Conservation (phyloP, 805 yeast species). For the Cyberlindnera misumaiensis region DNA sequence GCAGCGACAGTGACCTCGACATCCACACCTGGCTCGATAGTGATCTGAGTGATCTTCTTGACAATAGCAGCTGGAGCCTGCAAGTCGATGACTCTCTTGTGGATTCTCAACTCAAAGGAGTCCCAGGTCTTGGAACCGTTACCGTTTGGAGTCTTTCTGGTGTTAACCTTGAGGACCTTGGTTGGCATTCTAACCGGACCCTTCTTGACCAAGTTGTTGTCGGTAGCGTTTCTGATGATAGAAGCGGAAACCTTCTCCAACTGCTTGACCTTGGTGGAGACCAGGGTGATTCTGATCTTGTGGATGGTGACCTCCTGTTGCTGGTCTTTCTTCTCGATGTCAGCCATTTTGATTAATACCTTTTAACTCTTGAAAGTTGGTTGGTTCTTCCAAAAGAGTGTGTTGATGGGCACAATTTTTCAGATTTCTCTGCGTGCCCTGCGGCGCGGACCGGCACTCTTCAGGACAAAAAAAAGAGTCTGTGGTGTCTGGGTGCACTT, state of each 20-base stretch:
- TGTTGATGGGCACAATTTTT: conserved; percentile 9
- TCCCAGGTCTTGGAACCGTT: conserved; percentile 99
- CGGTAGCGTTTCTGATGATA: conserved; percentile 83
- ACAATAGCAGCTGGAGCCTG: conserved; percentile 92
- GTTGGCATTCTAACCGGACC: conserved; percentile 99
- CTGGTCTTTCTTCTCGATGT: conserved; percentile 76
- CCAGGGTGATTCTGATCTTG: conserved; percentile 98
- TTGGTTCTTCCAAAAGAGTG: conserved; percentile 6
- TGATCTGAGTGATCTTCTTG: conserved; percentile 94
- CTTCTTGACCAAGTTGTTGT: conserved; percentile 80
- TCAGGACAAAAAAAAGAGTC: conserved; percentile 8
- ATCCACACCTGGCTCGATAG: conserved; percentile 99
- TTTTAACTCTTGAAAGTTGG: conserved; percentile 29
- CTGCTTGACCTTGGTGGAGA: conserved; percentile 98
- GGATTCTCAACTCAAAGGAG: conserved; percentile 99
- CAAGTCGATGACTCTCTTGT: conserved; percentile 98
- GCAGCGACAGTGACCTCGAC: conserved; percentile 84
- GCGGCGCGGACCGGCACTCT: neutral
- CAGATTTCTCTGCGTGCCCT: conserved; percentile 1
- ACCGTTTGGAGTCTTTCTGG: conserved; percentile 99
- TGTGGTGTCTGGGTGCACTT: conserved; percentile 17
- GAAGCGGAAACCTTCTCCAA: conserved; percentile 92
- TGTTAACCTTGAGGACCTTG: conserved; percentile 93
- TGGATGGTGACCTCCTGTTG: conserved; percentile 79
- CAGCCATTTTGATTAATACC: conserved; percentile 60